Conservation (phyloP, 1,139 yeast genomes). For the Pichia sp. region DNA sequence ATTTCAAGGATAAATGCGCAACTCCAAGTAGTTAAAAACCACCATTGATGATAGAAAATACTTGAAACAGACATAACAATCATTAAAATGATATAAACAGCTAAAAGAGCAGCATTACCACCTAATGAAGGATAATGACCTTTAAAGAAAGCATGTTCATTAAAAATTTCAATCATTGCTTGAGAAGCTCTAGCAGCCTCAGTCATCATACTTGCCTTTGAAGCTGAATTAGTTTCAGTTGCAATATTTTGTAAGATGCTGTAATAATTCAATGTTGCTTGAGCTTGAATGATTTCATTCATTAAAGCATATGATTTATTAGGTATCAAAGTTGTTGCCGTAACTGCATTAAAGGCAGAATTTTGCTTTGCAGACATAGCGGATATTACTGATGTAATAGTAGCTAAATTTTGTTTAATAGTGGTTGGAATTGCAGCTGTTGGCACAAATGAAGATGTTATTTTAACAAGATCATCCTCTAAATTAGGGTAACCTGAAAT, state of each 20-base stretch:
- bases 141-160: constrained; percentile 30
- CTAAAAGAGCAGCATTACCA: constrained; percentile 45
- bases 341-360: constrained; percentile 11
- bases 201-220: constrained; percentile 29
- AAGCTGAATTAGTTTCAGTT: constrained; percentile 34
- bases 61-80: constrained; percentile 35
- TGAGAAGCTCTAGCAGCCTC: constrained; percentile 32
- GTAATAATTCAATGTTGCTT: constrained; percentile 34
- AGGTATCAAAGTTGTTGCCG: constrained; percentile 21
- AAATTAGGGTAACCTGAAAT: background rate
- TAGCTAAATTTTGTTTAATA: constrained; percentile 10
- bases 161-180: constrained; percentile 25
- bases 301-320: constrained; percentile 20
- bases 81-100: constrained; percentile 40
- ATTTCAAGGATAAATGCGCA: constrained; percentile 59
- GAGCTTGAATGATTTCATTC: constrained; percentile 29
- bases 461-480: background rate
- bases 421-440: constrained; percentile 17
- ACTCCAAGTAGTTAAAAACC: constrained; percentile 61
- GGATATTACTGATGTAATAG: constrained; percentile 16
- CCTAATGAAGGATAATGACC: constrained; percentile 37
- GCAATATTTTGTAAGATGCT: constrained; percentile 32
- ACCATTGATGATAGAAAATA: constrained; percentile 52
- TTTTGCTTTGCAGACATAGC: constrained; percentile 8
- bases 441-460: constrained; percentile 10